A percentile compares a stretch with the other conserved stretches of the same genome.
These are phyloP conservation scores for Gracilaria gracilis DNA, from an alignment of 23 red algal species.

Conservation along the genomic window DNA sequence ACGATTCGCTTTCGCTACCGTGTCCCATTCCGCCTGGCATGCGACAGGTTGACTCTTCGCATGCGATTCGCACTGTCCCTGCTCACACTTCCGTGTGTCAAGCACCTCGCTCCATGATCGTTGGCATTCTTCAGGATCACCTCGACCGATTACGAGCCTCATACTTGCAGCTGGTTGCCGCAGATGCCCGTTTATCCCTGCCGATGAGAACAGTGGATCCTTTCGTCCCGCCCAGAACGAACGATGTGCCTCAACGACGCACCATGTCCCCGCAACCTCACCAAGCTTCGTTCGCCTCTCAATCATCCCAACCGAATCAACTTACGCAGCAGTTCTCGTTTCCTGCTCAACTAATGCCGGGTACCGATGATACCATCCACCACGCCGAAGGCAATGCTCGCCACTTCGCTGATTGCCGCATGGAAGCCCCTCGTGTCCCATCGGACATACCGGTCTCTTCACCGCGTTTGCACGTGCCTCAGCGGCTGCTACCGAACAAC, in stretches of 20 bases:
- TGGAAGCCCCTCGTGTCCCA: neutral
- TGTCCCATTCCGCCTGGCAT: constrained; percentile 15
- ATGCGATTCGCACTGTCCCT: constrained; percentile 22
- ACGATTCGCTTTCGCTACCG: constrained; percentile 24
- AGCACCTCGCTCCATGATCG: constrained; percentile 18
- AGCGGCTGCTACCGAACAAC: constrained; percentile 1
- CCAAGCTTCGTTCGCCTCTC: neutral
- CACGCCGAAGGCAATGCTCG: neutral
- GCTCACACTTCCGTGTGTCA: constrained; percentile 22
- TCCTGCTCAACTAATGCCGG: neutral
- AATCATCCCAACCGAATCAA: constrained; percentile 18
- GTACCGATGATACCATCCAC: neutral
- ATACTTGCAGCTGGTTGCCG: constrained; percentile 16
- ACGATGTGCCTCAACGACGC: neutral
- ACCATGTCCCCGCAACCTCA: neutral
- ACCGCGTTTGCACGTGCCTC: neutral
- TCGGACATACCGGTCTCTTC: neutral
- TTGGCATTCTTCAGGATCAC: constrained; percentile 8
- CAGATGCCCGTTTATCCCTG: neutral
- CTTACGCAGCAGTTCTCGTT: constrained; percentile 1
- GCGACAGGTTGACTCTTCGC: neutral
- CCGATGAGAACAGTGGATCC: constrained; percentile 14
- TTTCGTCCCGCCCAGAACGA: neutral
- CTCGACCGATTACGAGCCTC: constrained; percentile 16
- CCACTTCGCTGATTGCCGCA: neutral